Evolutionary conservation across 2,329 filamentous ascomycete species (phyloP).

Genomic region (Mycosphaerella sp.): DNA sequence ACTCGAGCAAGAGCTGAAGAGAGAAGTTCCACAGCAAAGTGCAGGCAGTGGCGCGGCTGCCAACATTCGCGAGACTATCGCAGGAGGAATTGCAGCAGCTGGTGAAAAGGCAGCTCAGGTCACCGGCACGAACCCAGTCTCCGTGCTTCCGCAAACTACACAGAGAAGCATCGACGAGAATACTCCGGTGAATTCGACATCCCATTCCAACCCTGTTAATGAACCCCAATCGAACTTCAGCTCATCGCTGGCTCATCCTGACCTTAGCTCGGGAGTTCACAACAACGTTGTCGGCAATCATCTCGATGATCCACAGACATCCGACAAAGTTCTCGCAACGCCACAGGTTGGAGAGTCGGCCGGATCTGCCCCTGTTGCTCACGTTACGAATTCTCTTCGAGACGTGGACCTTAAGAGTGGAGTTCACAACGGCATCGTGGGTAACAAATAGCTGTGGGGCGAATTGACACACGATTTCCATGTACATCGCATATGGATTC

Average conservation of each 20-base stretch:
- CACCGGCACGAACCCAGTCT: constrained; percentile 45
- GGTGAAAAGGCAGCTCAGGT: constrained; percentile 34
- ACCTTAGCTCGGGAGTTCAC: constrained; percentile 7
- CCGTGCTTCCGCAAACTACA: constrained; percentile 5
- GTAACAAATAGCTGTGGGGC: background rate
- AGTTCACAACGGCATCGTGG: constrained; percentile 6
- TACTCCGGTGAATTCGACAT: background rate
- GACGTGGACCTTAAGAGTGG: constrained; percentile 3
- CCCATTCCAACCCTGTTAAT: background rate
- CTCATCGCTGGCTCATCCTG: background rate
- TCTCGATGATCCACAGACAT: background rate
- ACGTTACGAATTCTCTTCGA: background rate
- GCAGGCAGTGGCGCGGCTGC: constrained; percentile 2
- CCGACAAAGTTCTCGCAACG: background rate
- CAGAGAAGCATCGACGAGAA: constrained; percentile 26
- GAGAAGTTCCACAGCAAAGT: constrained; percentile 35
- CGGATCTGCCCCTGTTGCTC: background rate
- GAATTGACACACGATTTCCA: background rate
- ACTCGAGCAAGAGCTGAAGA: constrained; percentile 37
- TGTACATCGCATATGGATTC: background rate
- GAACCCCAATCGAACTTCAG: background rate
- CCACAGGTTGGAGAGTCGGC: background rate
- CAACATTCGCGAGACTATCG: background rate
- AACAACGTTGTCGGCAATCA: constrained; percentile 9
- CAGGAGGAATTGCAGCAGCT: background rate